phyloP scores from a whole-genome alignment of 345 rosid genomes.

The Citropsis articulata region DNA sequence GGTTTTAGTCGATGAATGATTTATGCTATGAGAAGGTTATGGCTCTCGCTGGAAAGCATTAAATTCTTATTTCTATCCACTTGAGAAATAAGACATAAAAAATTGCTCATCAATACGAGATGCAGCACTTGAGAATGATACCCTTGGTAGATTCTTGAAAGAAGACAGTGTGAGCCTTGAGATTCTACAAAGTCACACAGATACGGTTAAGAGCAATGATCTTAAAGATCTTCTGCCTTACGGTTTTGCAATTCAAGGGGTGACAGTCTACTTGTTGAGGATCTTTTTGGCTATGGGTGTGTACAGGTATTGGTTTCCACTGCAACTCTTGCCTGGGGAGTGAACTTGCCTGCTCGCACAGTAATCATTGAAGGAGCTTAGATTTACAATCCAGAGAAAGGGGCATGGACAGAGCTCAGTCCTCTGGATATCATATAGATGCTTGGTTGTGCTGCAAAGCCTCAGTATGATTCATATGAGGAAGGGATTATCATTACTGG shows the following conservation, averaged over 20 bases:
- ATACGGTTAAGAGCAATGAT: slow-evolving; percentile 66
- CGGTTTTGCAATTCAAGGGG: slow-evolving; percentile 88
- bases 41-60: slow-evolving; percentile 88
- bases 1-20: slow-evolving; percentile 97
- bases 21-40: slow-evolving; percentile 86
- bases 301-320: slow-evolving; percentile 92
- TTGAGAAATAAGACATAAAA: slow-evolving; percentile 95
- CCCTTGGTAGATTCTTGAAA: slow-evolving; percentile 70
- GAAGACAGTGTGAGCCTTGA: slow-evolving; percentile 86
- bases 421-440: slow-evolving; percentile 98
- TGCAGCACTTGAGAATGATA: slow-evolving; percentile 80
- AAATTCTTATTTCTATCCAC: slow-evolving; percentile 92
- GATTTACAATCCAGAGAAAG: slow-evolving; percentile 94
- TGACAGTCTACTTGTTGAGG: slow-evolving; percentile 87
- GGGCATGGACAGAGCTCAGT: slow-evolving; percentile 95
- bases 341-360: slow-evolving; percentile 87
- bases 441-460: slow-evolving; percentile 98
- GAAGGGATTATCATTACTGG: slow-evolving; percentile 98
- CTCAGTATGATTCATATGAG: slow-evolving; percentile 86
- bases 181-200: slow-evolving; percentile 69
- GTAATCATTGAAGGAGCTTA: slow-evolving; percentile 96
- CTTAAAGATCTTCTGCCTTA: slow-evolving; percentile 79
- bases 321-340: slow-evolving; percentile 99
- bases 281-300: slow-evolving; percentile 66
- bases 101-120: slow-evolving; percentile 76